Base-by-base conservation (phyloP, 805 yeast genomes). In the Candida endomychidarum region DNA sequence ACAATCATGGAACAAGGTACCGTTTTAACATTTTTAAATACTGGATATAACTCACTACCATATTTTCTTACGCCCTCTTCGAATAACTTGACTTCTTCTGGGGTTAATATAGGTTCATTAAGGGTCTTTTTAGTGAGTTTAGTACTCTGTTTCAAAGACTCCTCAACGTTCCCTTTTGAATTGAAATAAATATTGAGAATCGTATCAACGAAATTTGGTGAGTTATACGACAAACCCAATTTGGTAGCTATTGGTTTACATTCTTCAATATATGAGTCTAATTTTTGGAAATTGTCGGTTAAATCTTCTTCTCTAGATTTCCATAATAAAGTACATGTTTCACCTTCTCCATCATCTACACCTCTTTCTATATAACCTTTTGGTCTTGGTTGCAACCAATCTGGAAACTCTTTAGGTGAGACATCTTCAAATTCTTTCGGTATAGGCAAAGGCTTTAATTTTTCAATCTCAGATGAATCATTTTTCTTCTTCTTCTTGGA, bases 321-420 rank as follows among this genome's bases (percentile, higher is more conserved):
- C 95, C 96, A 93, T 51, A 83, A 60, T 5, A 87, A 60, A 0
- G 80, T 75, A 16, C 72, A 67, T 0, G 88, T 80, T n/a, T 67
- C 56, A 0, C 66, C 72, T 15, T 52, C 60, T 1, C 73, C 73
- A 15, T 74, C 79, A 51, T 81, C 85, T 3, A 77, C 80, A 1
- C 97, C 97, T 52, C 98, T 72, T 52, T 88, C 95, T 5, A 86
- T 65, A 57, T 86, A 88, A 0, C 96, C 96, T 37, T 72, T 69
- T 0, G 96, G 96, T 44, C 82, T 66, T 3, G 82, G 84, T 54
- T 83, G 90, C 21, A 86, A 62, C 95, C 95, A 87, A 0, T 72
- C 74, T 0, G 90, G 90, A 40, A 68, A 77, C 0, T 78, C 79
- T 34, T 63, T 64, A 0, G 72, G 70, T 14, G 64, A 58, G 0